Evolutionary conservation across 371 early-diverging fungal genomes (phyloP).

Genomic region (Thermomucor indicae-seudaticae): DNA sequence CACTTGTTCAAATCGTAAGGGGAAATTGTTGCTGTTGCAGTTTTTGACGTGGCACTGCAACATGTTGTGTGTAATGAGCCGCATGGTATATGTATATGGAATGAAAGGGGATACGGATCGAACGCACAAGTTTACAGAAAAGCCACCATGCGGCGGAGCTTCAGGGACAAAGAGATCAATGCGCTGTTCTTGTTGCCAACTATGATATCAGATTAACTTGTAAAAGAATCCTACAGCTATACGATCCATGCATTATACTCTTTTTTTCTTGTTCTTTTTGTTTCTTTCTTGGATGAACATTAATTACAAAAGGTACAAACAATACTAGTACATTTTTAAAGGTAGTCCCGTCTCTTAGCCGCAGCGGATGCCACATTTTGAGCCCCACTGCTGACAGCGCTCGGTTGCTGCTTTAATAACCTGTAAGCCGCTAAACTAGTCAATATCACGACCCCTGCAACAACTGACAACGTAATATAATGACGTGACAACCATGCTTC

Average conservation of each 20-base stretch:
- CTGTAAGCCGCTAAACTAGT: conserved; percentile 39
- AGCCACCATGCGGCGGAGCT: too few relatives aligned
- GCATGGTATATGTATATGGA: too few relatives aligned
- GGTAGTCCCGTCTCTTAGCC: conserved; percentile 17
- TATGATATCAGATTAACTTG: too few relatives aligned
- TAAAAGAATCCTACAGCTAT: too few relatives aligned
- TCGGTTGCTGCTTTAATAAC: conserved; percentile 33
- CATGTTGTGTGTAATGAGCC: conserved; percentile 97
- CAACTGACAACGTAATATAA: conserved; percentile 34
- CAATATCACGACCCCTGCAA: conserved; percentile 37
- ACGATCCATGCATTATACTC: too few relatives aligned
- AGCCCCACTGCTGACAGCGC: conserved; percentile 6
- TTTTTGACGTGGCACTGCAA: conserved; percentile 95
- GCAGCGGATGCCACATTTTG: conserved; percentile 16
- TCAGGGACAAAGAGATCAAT: too few relatives aligned
- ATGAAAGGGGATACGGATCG: too few relatives aligned
- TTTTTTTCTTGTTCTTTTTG: conserved; percentile 2
- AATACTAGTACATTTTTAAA: conserved; percentile 14
- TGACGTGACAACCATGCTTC: conserved; percentile 35
- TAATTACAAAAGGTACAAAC: conserved; percentile 12
- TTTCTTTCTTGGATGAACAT: not conserved
- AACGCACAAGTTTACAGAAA: too few relatives aligned
- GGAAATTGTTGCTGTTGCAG: conserved; percentile 88
- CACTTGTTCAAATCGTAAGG: conserved; percentile 80
- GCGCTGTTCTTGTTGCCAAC: too few relatives aligned